A percentile compares a stretch with the other conserved stretches of the same genome.
These are phyloP conservation scores for Zoysia pacifica DNA, from an alignment of 176 grass and related monocot species.

Conservation along the genomic window DNA sequence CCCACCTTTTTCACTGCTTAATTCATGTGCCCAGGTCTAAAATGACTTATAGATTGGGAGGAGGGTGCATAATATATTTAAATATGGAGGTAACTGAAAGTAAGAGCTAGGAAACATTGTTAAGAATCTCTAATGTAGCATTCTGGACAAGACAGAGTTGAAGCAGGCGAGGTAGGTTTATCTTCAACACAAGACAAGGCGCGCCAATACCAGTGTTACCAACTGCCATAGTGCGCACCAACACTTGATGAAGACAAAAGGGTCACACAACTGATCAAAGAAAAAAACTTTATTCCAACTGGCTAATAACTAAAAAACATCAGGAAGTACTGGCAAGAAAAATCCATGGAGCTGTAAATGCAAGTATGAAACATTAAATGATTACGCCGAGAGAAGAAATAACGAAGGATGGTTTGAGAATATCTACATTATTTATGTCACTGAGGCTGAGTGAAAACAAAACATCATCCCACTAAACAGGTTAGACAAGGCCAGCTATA, in stretches of 20 bases:
- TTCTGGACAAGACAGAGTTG: conserved; percentile 46
- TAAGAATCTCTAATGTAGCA: conserved; percentile 39
- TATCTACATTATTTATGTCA: conserved; percentile 20
- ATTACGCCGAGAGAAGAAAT: conserved; percentile 24
- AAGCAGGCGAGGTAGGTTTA: conserved; percentile 35
- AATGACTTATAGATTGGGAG: too few species aligned
- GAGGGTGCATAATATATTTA: not conserved
- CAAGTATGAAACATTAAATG: conserved; percentile 14
- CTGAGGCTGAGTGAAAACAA: not conserved
- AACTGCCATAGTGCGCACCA: conserved; percentile 36
- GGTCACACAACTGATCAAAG: conserved; percentile 41
- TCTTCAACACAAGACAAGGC: conserved; percentile 44
- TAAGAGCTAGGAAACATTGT: not conserved
- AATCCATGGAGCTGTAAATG: conserved; percentile 36
- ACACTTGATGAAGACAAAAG: conserved; percentile 42
- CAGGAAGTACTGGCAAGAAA: conserved; percentile 13
- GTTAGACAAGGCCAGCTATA: not conserved
- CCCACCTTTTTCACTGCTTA: too few species aligned
- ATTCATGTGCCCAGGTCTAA: too few species aligned
- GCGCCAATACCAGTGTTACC: conserved; percentile 37
- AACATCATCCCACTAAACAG: not conserved
- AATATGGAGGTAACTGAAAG: conserved; percentile 12
- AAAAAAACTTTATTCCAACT: not conserved
- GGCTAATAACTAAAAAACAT: not conserved
- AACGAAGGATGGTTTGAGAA: conserved; percentile 23